Conservation (phyloP, 2,329 filamentous ascomycete species). For the Aquanectria penicillioides region DNA sequence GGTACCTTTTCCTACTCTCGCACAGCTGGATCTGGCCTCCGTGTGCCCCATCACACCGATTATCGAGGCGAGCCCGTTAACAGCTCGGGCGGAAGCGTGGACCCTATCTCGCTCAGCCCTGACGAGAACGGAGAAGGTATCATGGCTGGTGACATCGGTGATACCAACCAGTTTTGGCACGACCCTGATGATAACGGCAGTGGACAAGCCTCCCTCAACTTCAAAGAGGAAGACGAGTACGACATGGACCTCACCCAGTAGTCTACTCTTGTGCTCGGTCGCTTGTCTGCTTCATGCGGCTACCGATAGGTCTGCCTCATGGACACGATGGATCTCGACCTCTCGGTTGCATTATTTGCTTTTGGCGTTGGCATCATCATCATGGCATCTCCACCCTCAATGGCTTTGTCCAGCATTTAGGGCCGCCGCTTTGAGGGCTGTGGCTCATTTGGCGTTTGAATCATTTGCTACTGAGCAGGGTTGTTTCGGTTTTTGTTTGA, state of each 20-base stretch:
- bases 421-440: slow-evolving; percentile 16
- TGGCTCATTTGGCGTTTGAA: slow-evolving; percentile 32
- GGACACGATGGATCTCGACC: slow-evolving; percentile 6
- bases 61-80: slow-evolving; percentile 82
- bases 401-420: slow-evolving; percentile 12
- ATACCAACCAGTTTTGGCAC: slow-evolving; percentile 69
- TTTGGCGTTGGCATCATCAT: slow-evolving; percentile 37
- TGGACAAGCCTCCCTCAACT: slow-evolving; percentile 74
- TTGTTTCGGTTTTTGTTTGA: slow-evolving; percentile 29
- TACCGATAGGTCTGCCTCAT: neutral
- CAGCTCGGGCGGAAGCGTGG: slow-evolving; percentile 50
- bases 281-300: slow-evolving; percentile 9
- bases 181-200: slow-evolving; percentile 78
- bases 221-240: slow-evolving; percentile 96
- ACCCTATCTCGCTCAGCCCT: slow-evolving; percentile 50
- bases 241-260: slow-evolving; percentile 75
- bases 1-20: slow-evolving; percentile 86
- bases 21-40: slow-evolving; percentile 82
- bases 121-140: slow-evolving; percentile 51
- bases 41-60: slow-evolving; percentile 94
- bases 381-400: slow-evolving; percentile 28
- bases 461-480: slow-evolving; percentile 9
- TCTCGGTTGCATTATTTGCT: slow-evolving; percentile 18
- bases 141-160: slow-evolving; percentile 57
- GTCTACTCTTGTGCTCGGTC: slow-evolving; percentile 6